phyloP scores from a whole-genome alignment of 306 rosid species.

The Geum urbanum region DNA sequence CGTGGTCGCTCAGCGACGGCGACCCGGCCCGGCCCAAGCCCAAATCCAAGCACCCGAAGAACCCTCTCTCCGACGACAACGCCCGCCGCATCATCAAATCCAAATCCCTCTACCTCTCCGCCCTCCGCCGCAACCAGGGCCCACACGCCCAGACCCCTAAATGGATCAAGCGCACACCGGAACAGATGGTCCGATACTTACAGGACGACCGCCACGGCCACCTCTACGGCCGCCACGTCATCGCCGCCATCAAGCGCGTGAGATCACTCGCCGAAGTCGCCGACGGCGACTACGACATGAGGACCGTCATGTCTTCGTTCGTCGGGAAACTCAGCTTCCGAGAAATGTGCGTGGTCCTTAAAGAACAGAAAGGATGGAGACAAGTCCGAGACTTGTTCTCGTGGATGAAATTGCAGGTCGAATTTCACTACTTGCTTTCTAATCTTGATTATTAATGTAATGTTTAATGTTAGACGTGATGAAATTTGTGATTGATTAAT shows the following conservation, averaged over 20 bases:
- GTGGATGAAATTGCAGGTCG: conserved; percentile 98
- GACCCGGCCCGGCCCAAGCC: conserved; percentile 60
- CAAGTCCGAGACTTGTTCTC: conserved; percentile 76
- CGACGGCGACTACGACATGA: conserved; percentile 60
- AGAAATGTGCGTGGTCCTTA: conserved; percentile 86
- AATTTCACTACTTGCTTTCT: not conserved
- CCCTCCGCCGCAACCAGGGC: conserved; percentile 73
- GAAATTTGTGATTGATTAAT: conserved; percentile 21
- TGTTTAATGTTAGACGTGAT: conserved; percentile 36
- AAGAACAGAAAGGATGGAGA: conserved; percentile 92
- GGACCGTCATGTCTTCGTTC: conserved; percentile 69
- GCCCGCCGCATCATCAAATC: conserved; percentile 87
- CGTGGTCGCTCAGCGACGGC: conserved; percentile 68
- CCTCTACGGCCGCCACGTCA: conserved; percentile 71
- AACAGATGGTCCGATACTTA: conserved; percentile 83
- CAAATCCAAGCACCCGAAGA: conserved; percentile 43
- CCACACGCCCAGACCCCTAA: conserved; percentile 75
- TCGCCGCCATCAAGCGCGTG: conserved; percentile 74
- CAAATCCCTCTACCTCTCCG: conserved; percentile 59
- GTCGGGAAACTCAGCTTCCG: conserved; percentile 69
- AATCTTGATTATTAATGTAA: not conserved
- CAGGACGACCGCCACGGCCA: conserved; percentile 71
- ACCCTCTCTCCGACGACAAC: conserved; percentile 77
- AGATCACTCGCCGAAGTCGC: conserved; percentile 49
- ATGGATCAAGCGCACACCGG: conserved; percentile 85